A percentile compares a stretch with the other conserved stretches of the same genome.
Evolutionary conservation across 331 rosid species (phyloP).

Genomic region (Malus hybrid): DNA sequence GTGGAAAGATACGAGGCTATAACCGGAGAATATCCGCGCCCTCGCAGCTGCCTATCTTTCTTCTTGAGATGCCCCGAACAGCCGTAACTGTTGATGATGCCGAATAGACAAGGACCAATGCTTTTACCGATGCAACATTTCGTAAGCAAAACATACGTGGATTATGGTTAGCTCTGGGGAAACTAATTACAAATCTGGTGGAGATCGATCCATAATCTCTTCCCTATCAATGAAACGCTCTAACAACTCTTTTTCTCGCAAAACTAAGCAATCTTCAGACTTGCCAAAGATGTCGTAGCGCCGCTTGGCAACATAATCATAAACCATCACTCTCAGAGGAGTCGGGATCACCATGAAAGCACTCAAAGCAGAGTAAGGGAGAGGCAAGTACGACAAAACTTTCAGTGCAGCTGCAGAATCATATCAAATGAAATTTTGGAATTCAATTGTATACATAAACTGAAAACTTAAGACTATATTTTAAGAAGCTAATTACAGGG

Average conservation of each 20-base stretch:
- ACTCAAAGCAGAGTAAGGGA: constrained; percentile 62
- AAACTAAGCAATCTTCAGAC: constrained; percentile 54
- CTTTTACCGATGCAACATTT: no score
- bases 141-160: no score
- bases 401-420: constrained; percentile 63
- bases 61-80: no score
- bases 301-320: constrained; percentile 49
- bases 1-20: no score
- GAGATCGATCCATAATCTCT: constrained; percentile 32
- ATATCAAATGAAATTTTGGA: not conserved
- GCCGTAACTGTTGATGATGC: no score
- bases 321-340: constrained; percentile 59
- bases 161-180: no score
- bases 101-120: no score
- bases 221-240: constrained; percentile 84
- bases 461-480: not conserved
- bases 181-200: not conserved
- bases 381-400: constrained; percentile 67
- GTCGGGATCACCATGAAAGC: constrained; percentile 43
- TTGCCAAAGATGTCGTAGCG: constrained; percentile 59
- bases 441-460: no score
- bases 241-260: constrained; percentile 55
- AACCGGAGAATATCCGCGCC: no score
- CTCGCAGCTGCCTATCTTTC: no score
- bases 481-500: not conserved